These are phyloP conservation scores for Neurospora discreta DNA, from an alignment of 495 filamentous ascomycete genomes.

Conservation along the genomic window DNA sequence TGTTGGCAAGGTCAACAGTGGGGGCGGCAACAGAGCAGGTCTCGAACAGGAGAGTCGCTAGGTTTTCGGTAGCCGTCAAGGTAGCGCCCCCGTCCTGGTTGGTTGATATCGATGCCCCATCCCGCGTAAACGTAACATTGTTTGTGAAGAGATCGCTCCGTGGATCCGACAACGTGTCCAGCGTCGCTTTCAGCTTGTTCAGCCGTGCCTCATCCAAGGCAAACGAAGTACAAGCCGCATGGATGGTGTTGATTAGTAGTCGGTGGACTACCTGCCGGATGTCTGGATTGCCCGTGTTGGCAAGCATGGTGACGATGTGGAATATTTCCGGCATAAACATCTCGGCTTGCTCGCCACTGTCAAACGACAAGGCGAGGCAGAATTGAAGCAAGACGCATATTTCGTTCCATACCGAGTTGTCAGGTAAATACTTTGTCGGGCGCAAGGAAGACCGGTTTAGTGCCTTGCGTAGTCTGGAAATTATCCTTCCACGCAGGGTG, in stretches of 20 bases:
- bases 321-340: slow-evolving; percentile 55
- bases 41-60: slow-evolving; percentile 46
- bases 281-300: slow-evolving; percentile 46
- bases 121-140: slow-evolving; percentile 24
- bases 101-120: slow-evolving; percentile 34
- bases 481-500: slow-evolving; percentile 48
- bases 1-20: slow-evolving; percentile 51
- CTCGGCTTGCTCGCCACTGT: slow-evolving; percentile 51
- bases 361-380: slow-evolving; percentile 52
- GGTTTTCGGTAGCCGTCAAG: slow-evolving; percentile 40
- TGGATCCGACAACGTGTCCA: slow-evolving; percentile 45
- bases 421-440: slow-evolving; percentile 47
- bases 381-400: slow-evolving; percentile 52
- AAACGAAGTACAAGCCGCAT: slow-evolving; percentile 54
- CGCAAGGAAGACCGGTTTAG: slow-evolving; percentile 51
- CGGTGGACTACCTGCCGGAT: slow-evolving; percentile 46
- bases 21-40: slow-evolving; percentile 51
- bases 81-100: slow-evolving; percentile 36
- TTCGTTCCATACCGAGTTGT: slow-evolving; percentile 54
- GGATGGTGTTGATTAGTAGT: slow-evolving; percentile 51
- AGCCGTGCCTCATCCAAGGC: slow-evolving; percentile 42
- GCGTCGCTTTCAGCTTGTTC: slow-evolving; percentile 39
- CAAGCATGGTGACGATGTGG: slow-evolving; percentile 55
- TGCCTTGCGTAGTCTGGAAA: slow-evolving; percentile 49
- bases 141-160: slow-evolving; percentile 37